Evolutionary conservation across 768 basidiomycete genomes (phyloP).

Genomic region (Calvatia gigantea): DNA sequence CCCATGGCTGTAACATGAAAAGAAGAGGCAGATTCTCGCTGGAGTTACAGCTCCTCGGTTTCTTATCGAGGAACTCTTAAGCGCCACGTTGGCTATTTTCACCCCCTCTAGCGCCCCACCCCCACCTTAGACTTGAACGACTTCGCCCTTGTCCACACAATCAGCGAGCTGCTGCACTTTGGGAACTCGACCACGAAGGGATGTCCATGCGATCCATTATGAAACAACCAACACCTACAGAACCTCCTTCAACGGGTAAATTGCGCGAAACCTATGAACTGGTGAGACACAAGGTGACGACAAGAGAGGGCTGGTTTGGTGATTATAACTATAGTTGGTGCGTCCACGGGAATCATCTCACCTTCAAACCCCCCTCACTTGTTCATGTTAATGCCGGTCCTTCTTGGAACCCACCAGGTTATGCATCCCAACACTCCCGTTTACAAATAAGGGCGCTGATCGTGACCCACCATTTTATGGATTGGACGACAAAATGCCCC

Average conservation of each 20-base stretch:
- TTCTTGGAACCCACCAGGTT: constrained; percentile 32
- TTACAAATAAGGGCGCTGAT: constrained; percentile 32
- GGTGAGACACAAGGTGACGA: constrained; percentile 33
- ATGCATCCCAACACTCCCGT: constrained; percentile 68
- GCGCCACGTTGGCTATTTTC: too few relatives aligned
- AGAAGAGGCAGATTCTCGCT: too few relatives aligned
- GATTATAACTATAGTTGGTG: constrained; percentile 75
- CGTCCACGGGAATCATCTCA: constrained; percentile 3
- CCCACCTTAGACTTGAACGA: too few relatives aligned
- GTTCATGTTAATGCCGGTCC: not conserved
- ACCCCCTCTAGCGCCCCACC: too few relatives aligned
- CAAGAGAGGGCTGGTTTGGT: constrained; percentile 73
- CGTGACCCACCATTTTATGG: constrained; percentile 70
- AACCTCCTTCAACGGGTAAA: not conserved
- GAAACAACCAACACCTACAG: not conserved
- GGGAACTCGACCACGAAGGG: too few relatives aligned
- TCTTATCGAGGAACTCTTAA: too few relatives aligned
- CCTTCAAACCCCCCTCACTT: not conserved
- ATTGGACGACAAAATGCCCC: constrained; percentile 67
- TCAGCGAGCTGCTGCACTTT: too few relatives aligned
- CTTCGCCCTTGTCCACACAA: too few relatives aligned
- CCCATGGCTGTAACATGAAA: too few relatives aligned
- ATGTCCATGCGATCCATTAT: not conserved
- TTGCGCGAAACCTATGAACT: not conserved
- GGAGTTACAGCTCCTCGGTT: too few relatives aligned